Evolutionary conservation across 106 monocot species (phyloP).

Genomic region (Triglochin maritima): DNA sequence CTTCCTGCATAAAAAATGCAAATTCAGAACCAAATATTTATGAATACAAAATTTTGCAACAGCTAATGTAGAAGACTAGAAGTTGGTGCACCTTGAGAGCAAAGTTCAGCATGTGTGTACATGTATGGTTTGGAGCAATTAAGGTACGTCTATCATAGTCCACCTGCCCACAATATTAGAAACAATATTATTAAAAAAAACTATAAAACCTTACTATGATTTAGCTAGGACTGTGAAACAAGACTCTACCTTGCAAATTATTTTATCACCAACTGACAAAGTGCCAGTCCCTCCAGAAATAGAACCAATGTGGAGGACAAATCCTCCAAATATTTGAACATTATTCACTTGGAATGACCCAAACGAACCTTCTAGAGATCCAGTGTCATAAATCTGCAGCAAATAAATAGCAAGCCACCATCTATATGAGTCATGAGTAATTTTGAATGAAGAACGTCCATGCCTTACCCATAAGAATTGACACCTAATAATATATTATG

Average conservation of each 20-base stretch:
- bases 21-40: neutral
- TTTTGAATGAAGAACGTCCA: neutral
- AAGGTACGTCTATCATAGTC: slow-evolving; percentile 71
- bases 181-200: neutral
- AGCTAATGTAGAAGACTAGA: neutral
- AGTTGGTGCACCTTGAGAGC: slow-evolving; percentile 57
- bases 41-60: neutral
- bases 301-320: slow-evolving; percentile 78
- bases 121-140: slow-evolving; percentile 97
- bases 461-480: neutral
- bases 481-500: too few species aligned
- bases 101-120: slow-evolving; percentile 98
- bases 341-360: slow-evolving; percentile 68
- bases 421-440: neutral
- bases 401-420: neutral
- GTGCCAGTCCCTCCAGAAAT: slow-evolving; percentile 18
- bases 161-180: slow-evolving; percentile 42
- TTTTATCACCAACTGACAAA: slow-evolving; percentile 57
- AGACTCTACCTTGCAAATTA: slow-evolving; percentile 64
- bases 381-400: slow-evolving; percentile 81
- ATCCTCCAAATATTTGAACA: slow-evolving; percentile 86
- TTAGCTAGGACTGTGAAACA: too few species aligned
- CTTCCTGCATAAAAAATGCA: slow-evolving; percentile 39
- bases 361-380: slow-evolving; percentile 71
- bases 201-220: too few species aligned